Conservation (phyloP, 2,329 filamentous ascomycete species). For the Diaporthe sp. region DNA sequence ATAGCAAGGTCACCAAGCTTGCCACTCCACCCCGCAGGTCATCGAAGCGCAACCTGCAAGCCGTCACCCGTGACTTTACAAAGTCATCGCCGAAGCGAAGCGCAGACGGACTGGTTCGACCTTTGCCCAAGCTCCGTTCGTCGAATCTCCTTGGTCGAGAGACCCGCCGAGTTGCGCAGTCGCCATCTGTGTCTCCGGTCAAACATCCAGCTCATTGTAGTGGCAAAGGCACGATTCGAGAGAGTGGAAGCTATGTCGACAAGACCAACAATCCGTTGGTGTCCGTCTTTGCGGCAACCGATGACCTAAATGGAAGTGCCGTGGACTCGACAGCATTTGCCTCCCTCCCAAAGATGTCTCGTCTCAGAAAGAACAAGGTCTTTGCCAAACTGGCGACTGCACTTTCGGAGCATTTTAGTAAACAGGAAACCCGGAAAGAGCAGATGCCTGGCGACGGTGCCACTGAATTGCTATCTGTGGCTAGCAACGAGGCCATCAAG, state of each 20-base stretch:
- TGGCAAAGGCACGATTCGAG: background rate
- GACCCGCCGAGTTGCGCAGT: background rate
- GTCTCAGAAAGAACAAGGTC: slow-evolving; percentile 38
- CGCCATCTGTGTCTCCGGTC: slow-evolving; percentile 2
- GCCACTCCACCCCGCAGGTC: slow-evolving; percentile 24
- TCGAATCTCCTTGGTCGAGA: slow-evolving; percentile 8
- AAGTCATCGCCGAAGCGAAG: slow-evolving; percentile 17
- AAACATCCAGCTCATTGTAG: background rate
- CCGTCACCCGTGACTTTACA: background rate
- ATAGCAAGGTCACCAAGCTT: slow-evolving; percentile 16
- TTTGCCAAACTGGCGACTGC: slow-evolving; percentile 41
- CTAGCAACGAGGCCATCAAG: background rate
- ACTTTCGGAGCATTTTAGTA: slow-evolving; percentile 38
- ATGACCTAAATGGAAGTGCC: slow-evolving; percentile 22
- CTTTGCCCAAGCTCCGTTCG: slow-evolving; percentile 31
- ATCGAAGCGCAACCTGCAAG: slow-evolving; percentile 16
- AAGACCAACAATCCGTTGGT: slow-evolving; percentile 35
- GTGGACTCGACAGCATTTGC: background rate
- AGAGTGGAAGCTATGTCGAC: background rate
- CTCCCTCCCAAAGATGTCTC: slow-evolving; percentile 29
- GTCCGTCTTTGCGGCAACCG: background rate
- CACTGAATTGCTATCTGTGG: background rate
- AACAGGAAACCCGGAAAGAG: slow-evolving; percentile 11
- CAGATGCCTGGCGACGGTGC: background rate
- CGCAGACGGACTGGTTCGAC: slow-evolving; percentile 31